Conservation (phyloP, 2,329 filamentous ascomycete species). For the Elsinoe ampelina region DNA sequence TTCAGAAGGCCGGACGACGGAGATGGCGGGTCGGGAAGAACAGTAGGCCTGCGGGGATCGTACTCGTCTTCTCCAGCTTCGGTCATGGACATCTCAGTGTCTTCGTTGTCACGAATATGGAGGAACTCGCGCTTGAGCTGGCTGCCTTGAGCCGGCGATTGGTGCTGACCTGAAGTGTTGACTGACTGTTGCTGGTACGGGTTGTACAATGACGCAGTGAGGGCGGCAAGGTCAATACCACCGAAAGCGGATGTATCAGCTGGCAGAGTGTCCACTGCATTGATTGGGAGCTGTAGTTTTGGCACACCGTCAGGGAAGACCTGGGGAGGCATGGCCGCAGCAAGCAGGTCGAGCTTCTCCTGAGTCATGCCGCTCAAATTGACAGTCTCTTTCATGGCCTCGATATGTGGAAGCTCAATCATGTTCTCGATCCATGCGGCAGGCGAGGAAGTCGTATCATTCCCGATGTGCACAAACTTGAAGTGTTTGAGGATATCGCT, state of each 20-base stretch:
- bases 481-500: slow-evolving; percentile 53
- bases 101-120: slow-evolving; percentile 1
- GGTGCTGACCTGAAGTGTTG: background rate
- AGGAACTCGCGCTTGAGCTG: slow-evolving; percentile 13
- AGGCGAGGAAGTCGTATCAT: slow-evolving; percentile 20
- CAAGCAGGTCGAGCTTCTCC: slow-evolving; percentile 34
- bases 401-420: slow-evolving; percentile 49
- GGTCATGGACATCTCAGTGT: slow-evolving; percentile 21
- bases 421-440: slow-evolving; percentile 52
- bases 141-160: slow-evolving; percentile 15
- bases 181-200: background rate
- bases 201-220: background rate
- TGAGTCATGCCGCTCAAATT: slow-evolving; percentile 49
- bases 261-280: slow-evolving; percentile 23
- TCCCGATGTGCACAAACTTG: slow-evolving; percentile 45
- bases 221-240: background rate
- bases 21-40: slow-evolving; percentile 13
- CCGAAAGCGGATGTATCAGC: background rate
- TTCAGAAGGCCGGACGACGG: background rate
- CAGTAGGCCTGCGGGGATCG: slow-evolving; percentile 34
- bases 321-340: slow-evolving; percentile 23
- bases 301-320: slow-evolving; percentile 36
- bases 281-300: slow-evolving; percentile 26
- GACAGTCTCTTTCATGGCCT: slow-evolving; percentile 40
- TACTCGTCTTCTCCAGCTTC: slow-evolving; percentile 40